Conservation (phyloP, 257 asterid genomes). For the Penstemon barbatus region DNA sequence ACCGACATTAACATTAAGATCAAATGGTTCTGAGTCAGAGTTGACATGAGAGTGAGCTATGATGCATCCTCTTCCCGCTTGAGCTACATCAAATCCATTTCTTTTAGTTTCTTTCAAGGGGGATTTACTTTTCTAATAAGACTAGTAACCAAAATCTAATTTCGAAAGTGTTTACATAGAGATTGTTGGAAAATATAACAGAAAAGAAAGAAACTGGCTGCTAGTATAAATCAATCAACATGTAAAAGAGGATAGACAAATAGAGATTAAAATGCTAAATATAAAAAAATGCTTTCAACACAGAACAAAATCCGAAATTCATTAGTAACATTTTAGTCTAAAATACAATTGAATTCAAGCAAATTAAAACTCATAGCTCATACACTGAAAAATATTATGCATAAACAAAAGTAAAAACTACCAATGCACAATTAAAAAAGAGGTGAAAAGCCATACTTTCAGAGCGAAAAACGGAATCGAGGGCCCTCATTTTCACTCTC, state of each 20-base stretch:
- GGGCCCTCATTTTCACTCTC: slow-evolving; percentile 49
- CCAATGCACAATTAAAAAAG: slow-evolving; percentile 23
- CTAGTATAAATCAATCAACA: no score
- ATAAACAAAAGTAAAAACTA: neutral
- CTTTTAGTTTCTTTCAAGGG: slow-evolving; percentile 15
- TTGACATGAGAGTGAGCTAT: slow-evolving; percentile 8
- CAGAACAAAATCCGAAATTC: neutral
- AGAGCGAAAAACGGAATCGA: slow-evolving; percentile 39
- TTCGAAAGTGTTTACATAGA: neutral
- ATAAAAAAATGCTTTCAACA: neutral
- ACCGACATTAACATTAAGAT: slow-evolving; percentile 53
- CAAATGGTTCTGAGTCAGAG: slow-evolving; percentile 42
- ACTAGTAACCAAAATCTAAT: slow-evolving; percentile 1
- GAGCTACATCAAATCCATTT: slow-evolving; percentile 35
- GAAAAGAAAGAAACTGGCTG: neutral
- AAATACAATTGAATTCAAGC: neutral
- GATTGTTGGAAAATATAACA: neutral
- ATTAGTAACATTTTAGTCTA: slow-evolving; percentile 1
- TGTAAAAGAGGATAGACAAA: no score
- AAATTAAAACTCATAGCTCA: neutral
- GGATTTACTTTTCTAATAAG: neutral
- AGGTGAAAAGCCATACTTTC: slow-evolving; percentile 30
- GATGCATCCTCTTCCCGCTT: slow-evolving; percentile 42
- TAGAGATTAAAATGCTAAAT: no score
- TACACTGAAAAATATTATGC: neutral